These are phyloP conservation scores for Macadamia integrifolia DNA, from an alignment of 164 flowering plant species.

Conservation along the genomic window DNA sequence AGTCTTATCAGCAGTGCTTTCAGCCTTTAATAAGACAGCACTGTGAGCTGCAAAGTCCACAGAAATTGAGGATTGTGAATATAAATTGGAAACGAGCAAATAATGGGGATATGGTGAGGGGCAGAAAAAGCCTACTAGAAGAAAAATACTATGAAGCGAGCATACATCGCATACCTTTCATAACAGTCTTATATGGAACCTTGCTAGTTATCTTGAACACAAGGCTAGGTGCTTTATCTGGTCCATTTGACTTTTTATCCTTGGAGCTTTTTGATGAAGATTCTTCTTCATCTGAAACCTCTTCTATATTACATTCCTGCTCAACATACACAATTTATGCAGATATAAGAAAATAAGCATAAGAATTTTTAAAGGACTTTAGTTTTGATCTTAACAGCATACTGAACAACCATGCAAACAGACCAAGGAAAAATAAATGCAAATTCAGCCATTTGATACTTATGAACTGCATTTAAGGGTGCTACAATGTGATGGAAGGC, in stretches of 20 bases:
- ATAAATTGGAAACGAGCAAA: background rate
- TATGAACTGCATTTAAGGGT: background rate
- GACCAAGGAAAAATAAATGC: too few relatives aligned
- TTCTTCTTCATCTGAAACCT: constrained; percentile 75
- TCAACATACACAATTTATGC: background rate
- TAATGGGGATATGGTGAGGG: background rate
- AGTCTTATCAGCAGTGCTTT: constrained; percentile 67
- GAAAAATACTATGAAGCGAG: background rate
- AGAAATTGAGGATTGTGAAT: background rate
- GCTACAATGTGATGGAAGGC: background rate
- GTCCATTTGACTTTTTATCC: constrained; percentile 89
- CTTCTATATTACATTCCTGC: constrained; percentile 92
- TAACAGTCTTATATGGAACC: constrained; percentile 86
- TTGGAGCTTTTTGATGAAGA: constrained; percentile 79
- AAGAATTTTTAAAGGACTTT: background rate
- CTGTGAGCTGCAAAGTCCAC: constrained; percentile 67
- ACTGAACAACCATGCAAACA: too few relatives aligned
- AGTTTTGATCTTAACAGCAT: too few relatives aligned
- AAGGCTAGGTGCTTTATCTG: constrained; percentile 72
- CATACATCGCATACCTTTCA: constrained; percentile 53
- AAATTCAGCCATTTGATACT: background rate
- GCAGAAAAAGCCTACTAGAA: background rate
- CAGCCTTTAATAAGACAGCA: constrained; percentile 89
- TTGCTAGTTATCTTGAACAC: constrained; percentile 79
- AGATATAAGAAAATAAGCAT: background rate